phyloP scores from a whole-genome alignment of 352 stramenopile species.

The Pythium insidiosum region DNA sequence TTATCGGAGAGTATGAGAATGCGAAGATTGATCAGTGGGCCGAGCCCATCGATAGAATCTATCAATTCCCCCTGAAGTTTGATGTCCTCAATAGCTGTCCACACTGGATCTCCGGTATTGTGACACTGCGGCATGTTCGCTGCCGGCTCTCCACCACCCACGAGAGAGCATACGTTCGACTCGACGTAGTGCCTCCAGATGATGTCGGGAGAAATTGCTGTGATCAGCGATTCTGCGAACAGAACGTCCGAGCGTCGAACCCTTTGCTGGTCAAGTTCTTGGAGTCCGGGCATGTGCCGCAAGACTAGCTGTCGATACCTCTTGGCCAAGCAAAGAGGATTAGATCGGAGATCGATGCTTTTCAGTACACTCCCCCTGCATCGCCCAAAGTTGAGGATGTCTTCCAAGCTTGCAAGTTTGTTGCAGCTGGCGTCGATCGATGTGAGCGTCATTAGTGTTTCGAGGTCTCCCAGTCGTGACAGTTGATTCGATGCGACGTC shows the following conservation, averaged over 20 bases:
- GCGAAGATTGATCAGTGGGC: conserved; percentile 42
- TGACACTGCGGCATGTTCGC: not conserved
- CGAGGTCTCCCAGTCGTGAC: conserved; percentile 29
- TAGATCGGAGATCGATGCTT: no score
- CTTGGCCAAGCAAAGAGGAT: no score
- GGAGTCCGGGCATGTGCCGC: no score
- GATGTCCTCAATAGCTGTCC: conserved; percentile 57
- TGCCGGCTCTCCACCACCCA: no score
- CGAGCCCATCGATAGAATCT: conserved; percentile 39
- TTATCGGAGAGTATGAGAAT: conserved; percentile 66
- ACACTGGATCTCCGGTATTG: conserved; percentile 7
- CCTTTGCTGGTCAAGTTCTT: no score
- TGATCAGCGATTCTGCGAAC: no score
- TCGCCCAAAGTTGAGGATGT: conserved; percentile 44
- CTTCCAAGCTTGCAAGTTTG: conserved; percentile 41
- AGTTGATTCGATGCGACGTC: conserved; percentile 74
- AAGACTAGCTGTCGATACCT: no score
- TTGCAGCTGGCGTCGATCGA: conserved; percentile 60
- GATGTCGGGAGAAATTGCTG: not conserved
- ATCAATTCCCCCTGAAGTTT: conserved; percentile 55
- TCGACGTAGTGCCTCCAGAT: not conserved
- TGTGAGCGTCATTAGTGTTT: conserved; percentile 21
- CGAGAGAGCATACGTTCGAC: no score
- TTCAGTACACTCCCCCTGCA: no score
- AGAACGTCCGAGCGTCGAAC: no score